Conservation (phyloP, 2,329 filamentous ascomycete genomes). For the Intubia oerlemansii region DNA sequence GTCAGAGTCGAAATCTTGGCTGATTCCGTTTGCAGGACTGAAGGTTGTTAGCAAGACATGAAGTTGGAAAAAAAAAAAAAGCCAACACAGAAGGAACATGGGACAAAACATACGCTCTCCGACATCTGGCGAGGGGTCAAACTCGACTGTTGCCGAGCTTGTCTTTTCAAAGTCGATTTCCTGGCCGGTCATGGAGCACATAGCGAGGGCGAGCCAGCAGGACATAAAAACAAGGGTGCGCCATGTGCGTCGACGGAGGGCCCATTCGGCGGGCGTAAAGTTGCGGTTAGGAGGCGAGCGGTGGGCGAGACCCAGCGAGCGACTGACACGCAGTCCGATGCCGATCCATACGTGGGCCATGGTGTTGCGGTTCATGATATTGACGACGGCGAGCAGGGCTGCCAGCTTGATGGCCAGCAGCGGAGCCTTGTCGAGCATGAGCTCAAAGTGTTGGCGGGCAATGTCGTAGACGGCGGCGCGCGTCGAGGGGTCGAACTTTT, state of each 20-base stretch:
- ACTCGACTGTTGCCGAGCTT: slow-evolving; percentile 8
- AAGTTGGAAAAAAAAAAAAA: too few relatives aligned
- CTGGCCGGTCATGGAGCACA: slow-evolving; percentile 12
- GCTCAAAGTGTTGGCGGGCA: slow-evolving; percentile 11
- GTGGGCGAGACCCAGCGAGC: slow-evolving; percentile 8
- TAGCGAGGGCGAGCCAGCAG: slow-evolving; percentile 12
- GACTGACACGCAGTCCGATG: slow-evolving; percentile 11
- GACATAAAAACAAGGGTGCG: slow-evolving; percentile 2
- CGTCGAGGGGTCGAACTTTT: slow-evolving; percentile 4
- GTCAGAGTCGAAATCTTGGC: slow-evolving; percentile 12
- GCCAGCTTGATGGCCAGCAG: slow-evolving; percentile 13
- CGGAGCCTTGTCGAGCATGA: slow-evolving; percentile 9
- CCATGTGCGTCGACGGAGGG: neutral
- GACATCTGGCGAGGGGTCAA: slow-evolving; percentile 8
- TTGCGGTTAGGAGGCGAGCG: too few relatives aligned
- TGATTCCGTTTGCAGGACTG: slow-evolving; percentile 13
- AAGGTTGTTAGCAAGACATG: too few relatives aligned
- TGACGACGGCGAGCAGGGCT: slow-evolving; percentile 12
- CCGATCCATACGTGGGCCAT: slow-evolving; percentile 12
- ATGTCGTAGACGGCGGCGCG: slow-evolving; percentile 10
- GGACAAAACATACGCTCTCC: too few relatives aligned
- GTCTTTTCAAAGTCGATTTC: slow-evolving; percentile 8
- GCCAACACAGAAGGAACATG: too few relatives aligned
- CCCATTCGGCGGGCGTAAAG: neutral
- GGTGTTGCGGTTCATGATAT: slow-evolving; percentile 12